Evolutionary conservation across 371 early-diverging fungal genomes (phyloP).

Genomic region (Mucor indicus): DNA sequence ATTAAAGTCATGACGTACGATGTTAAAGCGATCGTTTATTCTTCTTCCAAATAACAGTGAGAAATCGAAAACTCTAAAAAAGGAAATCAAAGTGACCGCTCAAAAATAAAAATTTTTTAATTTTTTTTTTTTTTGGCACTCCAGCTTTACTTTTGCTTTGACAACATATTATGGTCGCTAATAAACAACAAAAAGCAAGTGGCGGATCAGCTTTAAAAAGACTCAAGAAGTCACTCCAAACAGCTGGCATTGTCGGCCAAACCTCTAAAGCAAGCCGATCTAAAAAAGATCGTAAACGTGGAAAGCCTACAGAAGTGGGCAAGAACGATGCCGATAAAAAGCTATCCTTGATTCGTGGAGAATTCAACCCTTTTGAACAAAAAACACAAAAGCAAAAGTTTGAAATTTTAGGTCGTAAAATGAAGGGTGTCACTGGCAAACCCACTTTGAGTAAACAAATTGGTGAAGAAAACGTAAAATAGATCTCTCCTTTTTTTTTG

Average conservation of each 20-base stretch:
- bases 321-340: conserved; percentile 54
- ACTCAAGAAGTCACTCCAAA: conserved; percentile 69
- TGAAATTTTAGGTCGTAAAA: conserved; percentile 83
- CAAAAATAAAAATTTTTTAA: too few relatives aligned
- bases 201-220: conserved; percentile 75
- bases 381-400: conserved; percentile 77
- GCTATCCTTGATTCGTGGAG: conserved; percentile 52
- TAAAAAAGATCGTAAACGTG: conserved; percentile 64
- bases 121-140: too few relatives aligned
- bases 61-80: too few relatives aligned
- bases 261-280: conserved; percentile 55
- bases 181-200: conserved; percentile 23
- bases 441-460: conserved; percentile 79
- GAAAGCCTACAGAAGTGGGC: conserved; percentile 52
- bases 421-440: conserved; percentile 79
- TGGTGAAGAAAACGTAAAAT: conserved; percentile 76
- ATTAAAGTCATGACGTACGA: too few relatives aligned
- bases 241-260: conserved; percentile 79
- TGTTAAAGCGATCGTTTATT: too few relatives aligned
- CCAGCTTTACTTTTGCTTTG: too few relatives aligned
- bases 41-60: too few relatives aligned
- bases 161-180: conserved; percentile 24
- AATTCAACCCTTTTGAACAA: conserved; percentile 88
- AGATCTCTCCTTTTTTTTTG: neutral
- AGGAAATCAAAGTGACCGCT: too few relatives aligned